A percentile compares a stretch with the other conserved stretches of the same genome.
Conservation (phyloP, 106 monocot species). For the Iris macrosiphon region DNA sequence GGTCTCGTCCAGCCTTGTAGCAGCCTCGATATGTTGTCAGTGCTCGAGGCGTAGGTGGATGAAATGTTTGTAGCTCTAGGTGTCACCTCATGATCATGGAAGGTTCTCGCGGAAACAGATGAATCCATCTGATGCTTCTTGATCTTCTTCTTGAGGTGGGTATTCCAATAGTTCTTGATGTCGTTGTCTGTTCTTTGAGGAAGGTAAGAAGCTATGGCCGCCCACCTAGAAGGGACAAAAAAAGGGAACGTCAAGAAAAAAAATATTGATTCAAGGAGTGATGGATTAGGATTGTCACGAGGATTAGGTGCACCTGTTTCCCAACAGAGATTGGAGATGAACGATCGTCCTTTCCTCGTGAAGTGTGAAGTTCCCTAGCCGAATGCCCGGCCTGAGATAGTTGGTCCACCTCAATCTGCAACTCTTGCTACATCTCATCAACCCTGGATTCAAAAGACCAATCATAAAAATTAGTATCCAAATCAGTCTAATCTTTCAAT, state of each 20-base stretch:
- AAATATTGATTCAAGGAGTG: no score
- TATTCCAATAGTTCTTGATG: slow-evolving; percentile 59
- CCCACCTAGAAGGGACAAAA: slow-evolving; percentile 42
- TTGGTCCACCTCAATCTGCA: slow-evolving; percentile 43
- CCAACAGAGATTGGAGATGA: slow-evolving; percentile 28
- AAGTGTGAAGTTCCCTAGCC: slow-evolving; percentile 35
- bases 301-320: slow-evolving; percentile 38
- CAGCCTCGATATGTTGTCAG: no score
- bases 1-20: no score
- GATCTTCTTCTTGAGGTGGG: slow-evolving; percentile 51
- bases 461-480: no score
- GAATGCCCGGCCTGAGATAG: slow-evolving; percentile 44
- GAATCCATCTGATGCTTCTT: slow-evolving; percentile 14
- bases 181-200: slow-evolving; percentile 52
- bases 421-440: slow-evolving; percentile 45
- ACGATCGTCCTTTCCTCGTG: slow-evolving; percentile 34
- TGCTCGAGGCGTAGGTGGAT: no score
- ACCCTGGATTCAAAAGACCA: slow-evolving; percentile 21
- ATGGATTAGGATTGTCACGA: no score
- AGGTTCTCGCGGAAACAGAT: no score
- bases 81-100: no score
- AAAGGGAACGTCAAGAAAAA: no score
- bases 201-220: slow-evolving; percentile 45
- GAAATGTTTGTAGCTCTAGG: no score
- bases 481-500: no score